A percentile compares a stretch with the other conserved stretches of the same genome.
Conservation (phyloP, 2,329 filamentous ascomycete species). For the Colletotrichum lentis region DNA sequence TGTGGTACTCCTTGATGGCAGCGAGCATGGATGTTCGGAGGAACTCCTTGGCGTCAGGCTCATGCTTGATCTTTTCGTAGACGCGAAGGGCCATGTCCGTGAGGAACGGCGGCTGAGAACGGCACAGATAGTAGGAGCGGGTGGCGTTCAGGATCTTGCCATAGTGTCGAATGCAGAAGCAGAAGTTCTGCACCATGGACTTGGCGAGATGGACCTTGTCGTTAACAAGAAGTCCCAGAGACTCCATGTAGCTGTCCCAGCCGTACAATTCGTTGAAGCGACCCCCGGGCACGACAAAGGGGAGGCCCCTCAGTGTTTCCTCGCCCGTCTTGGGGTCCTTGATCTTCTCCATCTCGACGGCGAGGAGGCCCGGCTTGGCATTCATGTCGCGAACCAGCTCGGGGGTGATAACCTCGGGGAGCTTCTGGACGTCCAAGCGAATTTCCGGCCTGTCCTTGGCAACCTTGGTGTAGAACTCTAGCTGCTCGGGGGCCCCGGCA, state of each 20-base stretch:
- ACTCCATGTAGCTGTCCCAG: slow-evolving; percentile 99
- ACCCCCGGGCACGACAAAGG: slow-evolving; percentile 96
- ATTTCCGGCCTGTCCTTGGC: slow-evolving; percentile 82
- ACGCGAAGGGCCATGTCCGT: slow-evolving; percentile 97
- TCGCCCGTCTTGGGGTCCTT: slow-evolving; percentile 72
- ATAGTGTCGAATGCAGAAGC: slow-evolving; percentile 98
- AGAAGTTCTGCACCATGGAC: slow-evolving; percentile 95
- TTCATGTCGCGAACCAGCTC: slow-evolving; percentile 86
- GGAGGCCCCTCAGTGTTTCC: slow-evolving; percentile 77
- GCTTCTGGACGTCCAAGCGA: slow-evolving; percentile 82
- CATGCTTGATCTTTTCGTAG: slow-evolving; percentile 90
- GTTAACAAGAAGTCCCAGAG: slow-evolving; percentile 85
- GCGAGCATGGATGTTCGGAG: slow-evolving; percentile 81
- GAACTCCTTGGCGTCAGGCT: slow-evolving; percentile 82
- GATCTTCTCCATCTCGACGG: slow-evolving; percentile 85
- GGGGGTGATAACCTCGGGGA: slow-evolving; percentile 80
- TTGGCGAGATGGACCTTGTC: slow-evolving; percentile 88
- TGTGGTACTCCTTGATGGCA: slow-evolving; percentile 96
- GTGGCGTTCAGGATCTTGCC: slow-evolving; percentile 98
- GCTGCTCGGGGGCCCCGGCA: slow-evolving; percentile 82
- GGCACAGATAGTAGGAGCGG: slow-evolving; percentile 90
- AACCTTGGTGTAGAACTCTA: slow-evolving; percentile 85
- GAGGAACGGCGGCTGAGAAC: slow-evolving; percentile 94
- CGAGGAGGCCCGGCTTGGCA: slow-evolving; percentile 84
- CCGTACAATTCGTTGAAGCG: slow-evolving; percentile 98